Conservation (phyloP, 1,284 basidiomycete species). For the Marasmius fiardii region DNA sequence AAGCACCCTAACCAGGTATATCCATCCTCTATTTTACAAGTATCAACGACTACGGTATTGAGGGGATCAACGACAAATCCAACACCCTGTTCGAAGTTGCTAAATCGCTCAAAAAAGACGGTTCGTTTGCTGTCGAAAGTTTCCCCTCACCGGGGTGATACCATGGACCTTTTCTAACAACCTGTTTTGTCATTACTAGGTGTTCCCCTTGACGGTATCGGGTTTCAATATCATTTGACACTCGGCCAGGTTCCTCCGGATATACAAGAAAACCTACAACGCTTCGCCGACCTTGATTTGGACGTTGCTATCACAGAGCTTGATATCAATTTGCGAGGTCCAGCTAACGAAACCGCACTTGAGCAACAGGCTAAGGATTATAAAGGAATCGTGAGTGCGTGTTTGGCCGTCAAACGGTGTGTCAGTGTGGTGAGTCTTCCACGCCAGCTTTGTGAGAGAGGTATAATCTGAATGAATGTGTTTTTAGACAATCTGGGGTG, state of each 20-base stretch:
- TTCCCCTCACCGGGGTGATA: neutral
- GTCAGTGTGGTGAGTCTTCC: slow-evolving; percentile 8
- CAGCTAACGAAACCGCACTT: slow-evolving; percentile 1
- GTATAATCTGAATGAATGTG: too few relatives aligned
- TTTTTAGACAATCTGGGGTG: neutral
- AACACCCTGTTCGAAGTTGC: slow-evolving; percentile 5
- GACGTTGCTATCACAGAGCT: slow-evolving; percentile 11
- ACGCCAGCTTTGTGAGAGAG: too few relatives aligned
- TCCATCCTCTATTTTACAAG: too few relatives aligned
- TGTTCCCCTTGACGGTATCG: slow-evolving; percentile 7
- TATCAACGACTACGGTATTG: slow-evolving; percentile 18
- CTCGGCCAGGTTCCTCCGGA: slow-evolving; percentile 6
- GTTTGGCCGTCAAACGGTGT: slow-evolving; percentile 3
- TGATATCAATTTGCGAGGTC: slow-evolving; percentile 6
- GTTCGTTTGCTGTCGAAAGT: neutral
- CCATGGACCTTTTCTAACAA: neutral
- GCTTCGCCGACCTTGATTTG: slow-evolving; percentile 7
- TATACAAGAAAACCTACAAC: slow-evolving; percentile 6
- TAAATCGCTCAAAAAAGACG: neutral
- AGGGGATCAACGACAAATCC: slow-evolving; percentile 8
- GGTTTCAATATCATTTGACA: slow-evolving; percentile 6
- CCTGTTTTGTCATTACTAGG: neutral
- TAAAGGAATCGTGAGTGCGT: slow-evolving; percentile 4
- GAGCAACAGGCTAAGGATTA: slow-evolving; percentile 8
- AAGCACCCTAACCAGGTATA: neutral